Percentiles rank a stretch among this genome's conserved stretches.
These are phyloP conservation scores for Aureobasidium sp. DNA, from an alignment of 2,329 filamentous ascomycete species.

Conservation along the genomic window DNA sequence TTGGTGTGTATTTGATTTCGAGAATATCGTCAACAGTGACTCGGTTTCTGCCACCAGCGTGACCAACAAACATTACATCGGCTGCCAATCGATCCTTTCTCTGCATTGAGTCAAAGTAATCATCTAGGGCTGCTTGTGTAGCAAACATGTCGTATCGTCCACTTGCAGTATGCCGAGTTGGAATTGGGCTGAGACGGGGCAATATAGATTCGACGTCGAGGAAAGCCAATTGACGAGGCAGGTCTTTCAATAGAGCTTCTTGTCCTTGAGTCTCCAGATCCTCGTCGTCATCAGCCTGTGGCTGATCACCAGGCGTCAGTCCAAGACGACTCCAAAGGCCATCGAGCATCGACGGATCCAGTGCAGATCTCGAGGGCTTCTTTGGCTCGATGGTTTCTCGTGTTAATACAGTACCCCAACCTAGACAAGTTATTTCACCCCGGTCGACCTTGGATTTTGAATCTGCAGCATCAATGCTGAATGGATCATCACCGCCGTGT, in stretches of 20 bases:
- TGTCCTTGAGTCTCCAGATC: constrained; percentile 1
- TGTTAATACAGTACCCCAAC: constrained; percentile 12
- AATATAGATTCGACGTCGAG: constrained; percentile 69
- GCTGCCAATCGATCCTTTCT: constrained; percentile 34
- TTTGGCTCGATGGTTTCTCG: background rate
- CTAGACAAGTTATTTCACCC: constrained; percentile 12
- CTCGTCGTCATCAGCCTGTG: background rate
- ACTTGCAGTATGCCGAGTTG: constrained; percentile 23
- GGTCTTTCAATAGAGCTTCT: background rate
- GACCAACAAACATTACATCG: constrained; percentile 69
- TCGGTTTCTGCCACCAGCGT: constrained; percentile 61
- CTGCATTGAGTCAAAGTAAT: constrained; percentile 30
- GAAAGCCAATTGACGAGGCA: constrained; percentile 45
- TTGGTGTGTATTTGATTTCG: constrained; percentile 45
- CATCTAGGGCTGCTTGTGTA: constrained; percentile 33
- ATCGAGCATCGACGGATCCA: constrained; percentile 17
- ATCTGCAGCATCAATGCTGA: constrained; percentile 1
- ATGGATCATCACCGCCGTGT: constrained; percentile 37
- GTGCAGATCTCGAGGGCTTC: background rate
- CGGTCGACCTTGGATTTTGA: background rate
- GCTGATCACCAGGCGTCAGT: constrained; percentile 17
- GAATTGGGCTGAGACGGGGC: constrained; percentile 52
- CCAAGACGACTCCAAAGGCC: constrained; percentile 19
- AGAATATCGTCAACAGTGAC: constrained; percentile 82
- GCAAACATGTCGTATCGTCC: constrained; percentile 27